These are phyloP conservation scores for Ichthyophthirius multifiliis DNA, from an alignment of 169 alveolate species.

Conservation along the genomic window DNA sequence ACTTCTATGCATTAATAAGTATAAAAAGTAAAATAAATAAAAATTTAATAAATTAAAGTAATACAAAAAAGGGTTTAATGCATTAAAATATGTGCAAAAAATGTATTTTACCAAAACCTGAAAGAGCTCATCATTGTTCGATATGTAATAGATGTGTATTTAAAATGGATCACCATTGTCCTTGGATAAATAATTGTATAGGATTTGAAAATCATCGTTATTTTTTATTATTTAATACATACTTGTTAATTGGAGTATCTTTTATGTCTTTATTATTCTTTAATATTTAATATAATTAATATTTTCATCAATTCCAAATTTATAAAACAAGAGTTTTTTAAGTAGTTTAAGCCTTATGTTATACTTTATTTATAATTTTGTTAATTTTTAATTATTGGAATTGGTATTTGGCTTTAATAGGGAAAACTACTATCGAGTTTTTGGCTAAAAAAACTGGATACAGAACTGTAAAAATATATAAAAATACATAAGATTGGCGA, in stretches of 20 bases:
- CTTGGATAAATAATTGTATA: constrained; percentile 79
- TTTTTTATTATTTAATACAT: constrained; percentile 64
- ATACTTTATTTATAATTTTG: not conserved
- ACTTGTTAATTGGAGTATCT: constrained; percentile 11
- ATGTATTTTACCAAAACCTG: constrained; percentile 9
- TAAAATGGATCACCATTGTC: constrained; percentile 86
- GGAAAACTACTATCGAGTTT: not conserved
- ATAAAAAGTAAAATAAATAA: no score
- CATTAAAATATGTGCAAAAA: not conserved
- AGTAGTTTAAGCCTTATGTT: not conserved
- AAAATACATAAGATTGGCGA: not conserved
- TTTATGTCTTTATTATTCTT: not conserved
- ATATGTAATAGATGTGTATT: constrained; percentile 46
- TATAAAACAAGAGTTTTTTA: not conserved
- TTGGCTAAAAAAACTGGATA: not conserved
- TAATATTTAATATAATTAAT: not conserved
- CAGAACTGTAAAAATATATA: not conserved
- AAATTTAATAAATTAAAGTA: no score
- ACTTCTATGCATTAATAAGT: no score
- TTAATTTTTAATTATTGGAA: not conserved
- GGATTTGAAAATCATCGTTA: constrained; percentile 72
- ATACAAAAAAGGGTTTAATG: no score
- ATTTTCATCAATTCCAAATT: not conserved
- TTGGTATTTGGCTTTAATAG: not conserved
- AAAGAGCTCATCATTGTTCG: constrained; percentile 30